Conservation (phyloP, 2,329 filamentous ascomycete genomes). For the Pyrenophora graminea region DNA sequence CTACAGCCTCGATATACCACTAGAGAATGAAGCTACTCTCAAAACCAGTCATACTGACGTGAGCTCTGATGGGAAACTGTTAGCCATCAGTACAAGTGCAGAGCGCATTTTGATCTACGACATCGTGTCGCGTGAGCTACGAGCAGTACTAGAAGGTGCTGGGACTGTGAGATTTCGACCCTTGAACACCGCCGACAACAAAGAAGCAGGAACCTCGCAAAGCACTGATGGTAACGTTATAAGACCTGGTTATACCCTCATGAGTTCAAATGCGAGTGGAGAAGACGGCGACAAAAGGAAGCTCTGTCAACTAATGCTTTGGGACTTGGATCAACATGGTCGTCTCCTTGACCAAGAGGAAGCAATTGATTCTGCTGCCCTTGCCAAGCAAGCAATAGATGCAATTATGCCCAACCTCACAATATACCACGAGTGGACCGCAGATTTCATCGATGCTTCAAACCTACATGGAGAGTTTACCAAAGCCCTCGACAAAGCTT, state of each 20-base stretch:
- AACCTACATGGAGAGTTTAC: constrained; percentile 27
- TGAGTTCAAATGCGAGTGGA: constrained; percentile 19
- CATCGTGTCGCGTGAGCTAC: constrained; percentile 25
- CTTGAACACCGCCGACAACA: not conserved
- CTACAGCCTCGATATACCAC: constrained; percentile 9
- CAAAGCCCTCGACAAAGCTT: constrained; percentile 20
- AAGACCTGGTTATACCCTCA: constrained; percentile 27
- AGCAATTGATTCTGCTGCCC: constrained; percentile 23
- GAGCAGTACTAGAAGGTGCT: constrained; percentile 30
- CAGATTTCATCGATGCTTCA: constrained; percentile 27
- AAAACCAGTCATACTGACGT: constrained; percentile 18
- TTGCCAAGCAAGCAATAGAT: constrained; percentile 33
- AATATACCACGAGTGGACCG: constrained; percentile 33
- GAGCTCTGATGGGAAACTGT: constrained; percentile 28
- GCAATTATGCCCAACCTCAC: constrained; percentile 31
- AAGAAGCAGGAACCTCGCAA: not conserved
- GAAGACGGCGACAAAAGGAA: not conserved
- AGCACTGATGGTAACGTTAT: not conserved
- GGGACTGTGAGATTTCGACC: constrained; percentile 25
- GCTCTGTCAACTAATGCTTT: constrained; percentile 25
- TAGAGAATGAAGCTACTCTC: not conserved
- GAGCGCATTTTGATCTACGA: constrained; percentile 28
- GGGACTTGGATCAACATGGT: constrained; percentile 35
- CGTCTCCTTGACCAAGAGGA: constrained; percentile 35
- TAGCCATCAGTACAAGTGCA: constrained; percentile 25